A percentile compares a stretch with the other conserved stretches of the same genome.
Conservation (phyloP, 2,329 filamentous ascomycete species). For the Phyllosticta citrichinensis region DNA sequence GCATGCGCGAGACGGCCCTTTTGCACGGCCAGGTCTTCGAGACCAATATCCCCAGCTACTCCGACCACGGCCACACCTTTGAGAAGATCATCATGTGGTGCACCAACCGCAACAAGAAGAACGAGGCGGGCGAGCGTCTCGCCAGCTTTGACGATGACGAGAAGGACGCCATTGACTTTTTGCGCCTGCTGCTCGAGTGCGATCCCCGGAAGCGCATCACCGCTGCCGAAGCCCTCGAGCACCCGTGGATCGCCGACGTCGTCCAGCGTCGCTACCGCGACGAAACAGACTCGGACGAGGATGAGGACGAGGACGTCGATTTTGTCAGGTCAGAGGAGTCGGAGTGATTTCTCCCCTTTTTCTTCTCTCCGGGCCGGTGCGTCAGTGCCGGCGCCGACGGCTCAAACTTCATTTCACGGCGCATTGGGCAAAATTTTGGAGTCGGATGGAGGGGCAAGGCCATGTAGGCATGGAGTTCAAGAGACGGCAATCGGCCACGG, state of each 20-base stretch:
- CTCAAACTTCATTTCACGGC: neutral
- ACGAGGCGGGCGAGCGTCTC: slow-evolving; percentile 34
- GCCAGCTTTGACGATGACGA: slow-evolving; percentile 56
- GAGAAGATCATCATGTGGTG: slow-evolving; percentile 96
- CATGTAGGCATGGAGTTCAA: neutral
- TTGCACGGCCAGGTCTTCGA: slow-evolving; percentile 89
- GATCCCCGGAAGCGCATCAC: slow-evolving; percentile 57
- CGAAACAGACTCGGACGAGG: neutral
- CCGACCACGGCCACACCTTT: slow-evolving; percentile 71
- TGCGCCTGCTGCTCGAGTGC: slow-evolving; percentile 63
- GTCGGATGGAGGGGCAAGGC: neutral
- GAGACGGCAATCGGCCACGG: neutral
- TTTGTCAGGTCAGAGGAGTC: neutral
- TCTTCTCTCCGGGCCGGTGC: neutral
- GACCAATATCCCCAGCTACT: slow-evolving; percentile 84
- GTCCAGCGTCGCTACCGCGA: neutral
- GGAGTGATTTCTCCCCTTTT: neutral
- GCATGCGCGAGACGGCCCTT: slow-evolving; percentile 73
- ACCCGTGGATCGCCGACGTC: slow-evolving; percentile 52
- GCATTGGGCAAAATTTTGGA: neutral
- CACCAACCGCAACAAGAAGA: slow-evolving; percentile 61
- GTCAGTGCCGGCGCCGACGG: neutral
- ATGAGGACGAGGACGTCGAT: slow-evolving; percentile 3
- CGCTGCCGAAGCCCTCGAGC: slow-evolving; percentile 46
- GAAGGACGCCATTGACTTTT: slow-evolving; percentile 60